Conservation (phyloP, 495 filamentous ascomycete genomes). For the Pseudomonodictys pantanalensis region DNA sequence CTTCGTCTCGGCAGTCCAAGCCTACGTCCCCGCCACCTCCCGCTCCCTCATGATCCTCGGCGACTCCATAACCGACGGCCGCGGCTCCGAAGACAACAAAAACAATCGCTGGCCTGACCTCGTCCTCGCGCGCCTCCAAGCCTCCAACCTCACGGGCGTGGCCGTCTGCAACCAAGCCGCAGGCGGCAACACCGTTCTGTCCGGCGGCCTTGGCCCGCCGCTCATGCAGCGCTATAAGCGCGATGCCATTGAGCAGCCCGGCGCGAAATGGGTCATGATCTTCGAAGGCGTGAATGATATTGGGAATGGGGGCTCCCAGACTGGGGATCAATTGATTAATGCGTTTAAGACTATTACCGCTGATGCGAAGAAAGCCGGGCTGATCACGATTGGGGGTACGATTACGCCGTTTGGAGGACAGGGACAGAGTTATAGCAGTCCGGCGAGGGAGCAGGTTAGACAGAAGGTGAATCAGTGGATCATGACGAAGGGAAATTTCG, state of each 20-base stretch:
- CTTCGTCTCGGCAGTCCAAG: conserved; percentile 62
- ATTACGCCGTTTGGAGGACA: conserved; percentile 64
- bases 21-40: conserved; percentile 46
- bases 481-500: conserved; percentile 54
- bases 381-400: conserved; percentile 61
- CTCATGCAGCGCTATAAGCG: conserved; percentile 61
- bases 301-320: conserved; percentile 50
- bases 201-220: conserved; percentile 61
- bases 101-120: conserved; percentile 70
- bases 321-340: conserved; percentile 52
- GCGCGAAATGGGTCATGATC: conserved; percentile 61
- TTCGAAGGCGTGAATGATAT: conserved; percentile 78
- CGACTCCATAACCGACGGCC: conserved; percentile 73
- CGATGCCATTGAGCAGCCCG: conserved; percentile 57
- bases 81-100: conserved; percentile 59
- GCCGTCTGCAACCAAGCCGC: conserved; percentile 64
- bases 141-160: conserved; percentile 52
- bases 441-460: neutral
- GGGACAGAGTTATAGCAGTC: conserved; percentile 34
- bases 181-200: conserved; percentile 66
- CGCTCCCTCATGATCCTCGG: conserved; percentile 61
- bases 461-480: conserved; percentile 64
- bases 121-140: conserved; percentile 55
- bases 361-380: conserved; percentile 54
- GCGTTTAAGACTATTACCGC: conserved; percentile 58